Percentiles rank a stretch among this genome's conserved stretches.
phyloP scores from a whole-genome alignment of 1,284 basidiomycete species.

The Boletus smithii region DNA sequence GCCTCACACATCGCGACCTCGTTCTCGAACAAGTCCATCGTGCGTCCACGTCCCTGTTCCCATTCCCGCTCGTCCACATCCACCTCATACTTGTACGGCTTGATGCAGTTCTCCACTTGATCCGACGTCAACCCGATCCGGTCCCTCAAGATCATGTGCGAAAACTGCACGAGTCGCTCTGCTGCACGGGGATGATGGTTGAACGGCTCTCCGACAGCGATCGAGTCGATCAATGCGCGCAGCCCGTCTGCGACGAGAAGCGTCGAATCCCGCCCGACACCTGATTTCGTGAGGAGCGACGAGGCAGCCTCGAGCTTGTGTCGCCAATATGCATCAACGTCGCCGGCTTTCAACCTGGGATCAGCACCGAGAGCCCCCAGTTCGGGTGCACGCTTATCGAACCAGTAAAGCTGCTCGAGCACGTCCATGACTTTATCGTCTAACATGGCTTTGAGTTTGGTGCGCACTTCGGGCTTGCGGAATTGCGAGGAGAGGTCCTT shows the following conservation, averaged over 20 bases:
- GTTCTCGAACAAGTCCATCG: constrained; percentile 77
- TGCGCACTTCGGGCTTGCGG: constrained; percentile 85
- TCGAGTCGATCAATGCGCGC: constrained; percentile 83
- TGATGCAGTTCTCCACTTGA: constrained; percentile 99
- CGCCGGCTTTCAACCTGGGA: constrained; percentile 67
- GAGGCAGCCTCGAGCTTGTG: constrained; percentile 94
- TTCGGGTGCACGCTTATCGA: constrained; percentile 81
- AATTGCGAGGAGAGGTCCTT: constrained; percentile 84
- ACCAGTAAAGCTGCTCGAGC: constrained; percentile 96
- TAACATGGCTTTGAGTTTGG: constrained; percentile 85
- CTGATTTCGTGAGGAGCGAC: constrained; percentile 91
- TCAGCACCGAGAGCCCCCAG: constrained; percentile 73
- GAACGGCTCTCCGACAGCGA: constrained; percentile 88
- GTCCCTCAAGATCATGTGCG: constrained; percentile 88
- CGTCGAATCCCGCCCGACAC: constrained; percentile 93
- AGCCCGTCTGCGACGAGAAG: constrained; percentile 94
- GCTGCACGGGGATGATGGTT: constrained; percentile 85
- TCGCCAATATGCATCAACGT: constrained; percentile 90
- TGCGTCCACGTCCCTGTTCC: constrained; percentile 77
- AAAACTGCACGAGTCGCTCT: constrained; percentile 88
- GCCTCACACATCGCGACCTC: constrained; percentile 84
- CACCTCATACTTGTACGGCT: constrained; percentile 97
- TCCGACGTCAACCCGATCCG: constrained; percentile 91
- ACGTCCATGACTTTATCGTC: constrained; percentile 98
- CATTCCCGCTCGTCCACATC: constrained; percentile 91